Base-by-base conservation (phyloP, 2,329 filamentous ascomycete genomes). In the Rhexocercosporidium sp. region DNA sequence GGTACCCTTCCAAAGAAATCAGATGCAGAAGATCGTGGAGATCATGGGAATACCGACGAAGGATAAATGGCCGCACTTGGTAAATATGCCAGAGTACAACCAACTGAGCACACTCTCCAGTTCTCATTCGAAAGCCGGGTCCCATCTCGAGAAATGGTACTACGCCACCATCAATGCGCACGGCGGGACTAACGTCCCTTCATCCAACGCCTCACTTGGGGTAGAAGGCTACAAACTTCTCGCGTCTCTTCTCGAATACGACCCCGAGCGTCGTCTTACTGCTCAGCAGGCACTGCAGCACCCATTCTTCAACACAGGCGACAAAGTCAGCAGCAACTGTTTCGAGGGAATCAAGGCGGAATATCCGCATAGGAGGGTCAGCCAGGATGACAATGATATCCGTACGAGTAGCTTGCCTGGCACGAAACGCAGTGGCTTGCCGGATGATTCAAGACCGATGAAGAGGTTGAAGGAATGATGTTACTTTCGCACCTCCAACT, bases 11-110 rank as follows among this genome's bases (percentile, higher is more conserved):
- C 96, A 99, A 79, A 88, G 94, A 16, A 97, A 97, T 75, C 96
- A 99, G 81, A 98, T 99, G 95, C 93, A 96, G 77, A 97, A 97
- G 81, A 99, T 99, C 74, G 93, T 97, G 44, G 96, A 99, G 77
- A 94, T 99, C 70, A 90, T 99, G 83, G 96, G 96, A 34, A 82
- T 97, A 71, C 96, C 96, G 0, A 93, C 88, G 7, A 95, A 95
- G 75, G 92, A 97, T 59, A 88, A 89, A 29, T 99, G 96, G 96
- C 93, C 94, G 0, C 85, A 95, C 31, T 82, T 99, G 1, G 83
- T 88, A 1, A 87, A 90, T 46, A 97, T 97, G 91, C 94, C 93
- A 0, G 96, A 99, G 80, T 97, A 92, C 75, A 81, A 81, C 44
- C 92, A 96, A 71, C 84, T 97, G 6, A 81, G 79, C 57, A 83